Conservation (phyloP, 2,329 filamentous ascomycete species). For the Nakataea oryzae region DNA sequence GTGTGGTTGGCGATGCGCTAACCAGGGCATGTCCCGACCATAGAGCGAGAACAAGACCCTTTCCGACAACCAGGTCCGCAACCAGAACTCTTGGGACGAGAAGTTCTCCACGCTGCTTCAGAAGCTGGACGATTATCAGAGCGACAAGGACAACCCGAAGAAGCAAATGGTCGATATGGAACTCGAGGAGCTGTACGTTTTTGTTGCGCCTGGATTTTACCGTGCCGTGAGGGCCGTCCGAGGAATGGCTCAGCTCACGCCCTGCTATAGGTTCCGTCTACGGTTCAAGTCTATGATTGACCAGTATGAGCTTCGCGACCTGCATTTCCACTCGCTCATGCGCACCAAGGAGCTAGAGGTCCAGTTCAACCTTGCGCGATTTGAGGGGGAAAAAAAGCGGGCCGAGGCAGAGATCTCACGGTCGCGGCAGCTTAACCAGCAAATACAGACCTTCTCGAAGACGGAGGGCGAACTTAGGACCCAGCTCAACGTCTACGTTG, state of each 20-base stretch:
- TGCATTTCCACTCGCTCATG: conserved; percentile 86
- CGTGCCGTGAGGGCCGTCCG: conserved; percentile 25
- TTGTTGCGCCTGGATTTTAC: conserved; percentile 3
- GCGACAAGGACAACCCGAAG: conserved; percentile 74
- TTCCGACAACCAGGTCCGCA: conserved; percentile 74
- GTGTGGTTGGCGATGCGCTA: background rate
- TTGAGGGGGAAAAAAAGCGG: conserved; percentile 80
- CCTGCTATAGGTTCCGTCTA: conserved; percentile 56
- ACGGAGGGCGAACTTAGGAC: conserved; percentile 89
- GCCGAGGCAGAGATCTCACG: conserved; percentile 73
- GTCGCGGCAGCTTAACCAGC: conserved; percentile 75
- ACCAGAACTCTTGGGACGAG: conserved; percentile 73
- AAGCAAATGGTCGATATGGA: conserved; percentile 76
- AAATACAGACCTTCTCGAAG: conserved; percentile 92
- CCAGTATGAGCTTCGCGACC: conserved; percentile 89
- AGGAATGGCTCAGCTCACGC: background rate
- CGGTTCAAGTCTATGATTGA: conserved; percentile 94
- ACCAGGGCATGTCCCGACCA: background rate
- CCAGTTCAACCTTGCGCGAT: conserved; percentile 78
- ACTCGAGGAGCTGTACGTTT: conserved; percentile 72
- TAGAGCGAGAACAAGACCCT: conserved; percentile 90
- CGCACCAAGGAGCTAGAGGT: conserved; percentile 94
- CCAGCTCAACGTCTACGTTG: conserved; percentile 95
- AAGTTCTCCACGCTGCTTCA: conserved; percentile 71
- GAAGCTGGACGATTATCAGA: conserved; percentile 81